Conservation (phyloP, 768 basidiomycete species). For the Pulveroboletus sp. region DNA sequence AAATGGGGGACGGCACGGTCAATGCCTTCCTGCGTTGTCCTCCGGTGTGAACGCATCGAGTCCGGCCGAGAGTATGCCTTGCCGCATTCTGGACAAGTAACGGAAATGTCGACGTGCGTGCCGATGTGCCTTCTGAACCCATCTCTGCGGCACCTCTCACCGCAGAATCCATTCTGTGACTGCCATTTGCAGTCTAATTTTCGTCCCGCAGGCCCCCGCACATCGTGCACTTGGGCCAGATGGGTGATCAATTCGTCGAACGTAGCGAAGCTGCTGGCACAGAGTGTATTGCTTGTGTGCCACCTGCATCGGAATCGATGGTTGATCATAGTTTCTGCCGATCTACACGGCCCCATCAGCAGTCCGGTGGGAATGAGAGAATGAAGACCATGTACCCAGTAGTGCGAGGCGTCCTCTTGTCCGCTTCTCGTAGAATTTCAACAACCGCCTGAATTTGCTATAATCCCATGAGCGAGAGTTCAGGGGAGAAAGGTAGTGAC, state of each 20-base stretch:
- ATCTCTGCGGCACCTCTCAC: not conserved
- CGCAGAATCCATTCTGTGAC: not conserved
- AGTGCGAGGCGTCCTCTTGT: not conserved
- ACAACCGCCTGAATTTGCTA: not conserved
- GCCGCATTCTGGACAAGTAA: not conserved
- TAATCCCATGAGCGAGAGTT: not conserved
- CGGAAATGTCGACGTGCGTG: not conserved
- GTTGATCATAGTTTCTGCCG: not conserved
- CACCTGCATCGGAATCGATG: not conserved
- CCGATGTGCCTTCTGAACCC: conserved; percentile 4
- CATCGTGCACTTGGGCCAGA: not conserved
- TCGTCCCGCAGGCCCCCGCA: not conserved
- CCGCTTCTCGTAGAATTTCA: too few relatives aligned
- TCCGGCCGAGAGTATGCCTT: conserved; percentile 5
- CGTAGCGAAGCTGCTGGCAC: not conserved
- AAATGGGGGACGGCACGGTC: too few relatives aligned
- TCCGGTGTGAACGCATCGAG: too few relatives aligned
- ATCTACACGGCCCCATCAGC: conserved; percentile 1
- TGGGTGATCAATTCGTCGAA: conserved; percentile 10
- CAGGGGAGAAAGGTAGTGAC: not conserved
- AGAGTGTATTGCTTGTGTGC: not conserved
- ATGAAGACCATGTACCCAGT: not conserved
- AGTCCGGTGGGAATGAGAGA: not conserved
- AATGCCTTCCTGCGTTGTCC: too few relatives aligned
- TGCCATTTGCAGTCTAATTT: conserved; percentile 6